phyloP scores from a whole-genome alignment of 2,329 filamentous ascomycete species.

The Penicillium sp. region DNA sequence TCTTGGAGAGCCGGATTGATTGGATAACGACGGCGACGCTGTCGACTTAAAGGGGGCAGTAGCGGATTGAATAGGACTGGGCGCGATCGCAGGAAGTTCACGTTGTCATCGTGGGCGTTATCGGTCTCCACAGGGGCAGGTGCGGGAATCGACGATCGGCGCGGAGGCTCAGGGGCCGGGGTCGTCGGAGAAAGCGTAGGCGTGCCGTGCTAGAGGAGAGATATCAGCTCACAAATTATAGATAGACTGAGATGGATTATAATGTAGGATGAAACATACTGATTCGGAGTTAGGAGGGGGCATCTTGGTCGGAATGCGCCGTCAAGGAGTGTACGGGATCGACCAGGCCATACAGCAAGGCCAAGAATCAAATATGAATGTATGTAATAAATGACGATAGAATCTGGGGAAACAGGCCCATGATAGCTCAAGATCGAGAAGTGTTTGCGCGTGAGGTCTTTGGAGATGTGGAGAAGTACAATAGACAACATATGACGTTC shows the following conservation, averaged over 20 bases:
- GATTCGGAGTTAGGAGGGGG: conserved; percentile 44
- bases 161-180: conserved; percentile 43
- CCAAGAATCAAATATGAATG: background rate
- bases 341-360: conserved; percentile 10
- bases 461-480: conserved; percentile 1
- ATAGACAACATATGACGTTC: conserved; percentile 14
- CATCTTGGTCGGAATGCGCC: conserved; percentile 18
- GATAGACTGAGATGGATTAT: background rate
- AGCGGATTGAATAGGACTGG: conserved; percentile 28
- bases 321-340: conserved; percentile 7
- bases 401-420: background rate
- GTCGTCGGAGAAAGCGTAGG: conserved; percentile 25
- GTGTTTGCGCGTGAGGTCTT: background rate
- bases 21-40: conserved; percentile 34
- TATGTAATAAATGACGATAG: background rate
- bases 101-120: conserved; percentile 50
- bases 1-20: conserved; percentile 25
- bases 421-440: background rate
- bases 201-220: conserved; percentile 25
- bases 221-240: background rate
- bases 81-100: conserved; percentile 51
- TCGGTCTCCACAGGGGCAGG: conserved; percentile 45
- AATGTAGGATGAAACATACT: conserved; percentile 32
- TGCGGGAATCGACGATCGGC: conserved; percentile 50
- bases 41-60: conserved; percentile 29